Evolutionary conservation across 202 grass and related monocot species (phyloP), one percentile per base, ranked within the genome.

Genomic region (Zoysia matrella): DNA sequence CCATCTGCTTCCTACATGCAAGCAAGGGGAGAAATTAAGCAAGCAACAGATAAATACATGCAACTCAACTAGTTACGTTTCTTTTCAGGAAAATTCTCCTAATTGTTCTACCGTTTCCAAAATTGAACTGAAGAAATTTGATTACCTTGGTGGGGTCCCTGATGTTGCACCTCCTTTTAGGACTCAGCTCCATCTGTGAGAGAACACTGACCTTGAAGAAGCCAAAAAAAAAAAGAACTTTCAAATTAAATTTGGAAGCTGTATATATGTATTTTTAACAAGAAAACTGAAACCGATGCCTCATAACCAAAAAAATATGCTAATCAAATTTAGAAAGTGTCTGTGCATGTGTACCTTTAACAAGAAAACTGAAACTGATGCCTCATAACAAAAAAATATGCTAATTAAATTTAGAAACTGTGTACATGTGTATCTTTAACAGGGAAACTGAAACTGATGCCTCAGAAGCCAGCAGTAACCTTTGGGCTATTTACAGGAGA

Each of bases 401-500:
- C 30, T 36, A 1, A 36, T 36, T 36, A 36, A 36, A 36, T 36
- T 36, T 36, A 36, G 1, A 36, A 36, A 36, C 30, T 36, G 30
- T 36, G 30, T 36, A 36, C 30, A 36, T 36, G 30, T 36, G 30
- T 36, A 36, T 36, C 30, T 36, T 36, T 36, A 36, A 36, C 30
- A n/a, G 42, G 8, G 77, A 9, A 57, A 78, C 55, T 7, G 4
- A 65, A 54, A 3, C 0, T 11, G 2, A 11, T 39, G 43, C 18
- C 44, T 40, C 63, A 43, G 54, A 81, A 72, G 48, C 30, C 30
- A 36, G 30, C 30, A 36, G 30, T 64, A 80, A 98, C 96, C 93
- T 99, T 99, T 63, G 96, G 96, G 74, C 92, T 99, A 71, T 92
- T 96, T 15, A 92, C 96, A 49, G 96, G 96, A 58, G 96, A 99